phyloP scores from a whole-genome alignment of 176 grass and related monocot genomes.

The sorghum (Sorghum bicolor) region Sorghum_bicolor_NCBIv3 NC_012875.2:58342501-58343000 shows the following conservation, averaged over 20 bases:
- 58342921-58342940: constrained; percentile 49
- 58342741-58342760: not conserved
- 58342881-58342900: constrained; percentile 89
- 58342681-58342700: constrained; percentile 22
- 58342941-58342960: not conserved
- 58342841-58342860: constrained; percentile 71
- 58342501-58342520: not conserved
- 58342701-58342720: not conserved
- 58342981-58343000: not conserved
- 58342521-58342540: constrained; percentile 6
- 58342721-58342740: no score
- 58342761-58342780: not conserved
- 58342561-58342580: not conserved
- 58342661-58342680: not conserved
- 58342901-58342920: constrained; percentile 82
- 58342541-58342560: constrained; percentile 9
- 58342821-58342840: constrained; percentile 9
- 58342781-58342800: not conserved
- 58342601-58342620: not conserved
- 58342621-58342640: not conserved
- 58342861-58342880: constrained; percentile 95
- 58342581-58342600: not conserved
- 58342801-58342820: not conserved
- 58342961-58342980: not conserved
- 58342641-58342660: not conserved